phyloP scores from a whole-genome alignment of 2,329 filamentous ascomycete genomes.

The Basipetospora chlamydospora region DNA sequence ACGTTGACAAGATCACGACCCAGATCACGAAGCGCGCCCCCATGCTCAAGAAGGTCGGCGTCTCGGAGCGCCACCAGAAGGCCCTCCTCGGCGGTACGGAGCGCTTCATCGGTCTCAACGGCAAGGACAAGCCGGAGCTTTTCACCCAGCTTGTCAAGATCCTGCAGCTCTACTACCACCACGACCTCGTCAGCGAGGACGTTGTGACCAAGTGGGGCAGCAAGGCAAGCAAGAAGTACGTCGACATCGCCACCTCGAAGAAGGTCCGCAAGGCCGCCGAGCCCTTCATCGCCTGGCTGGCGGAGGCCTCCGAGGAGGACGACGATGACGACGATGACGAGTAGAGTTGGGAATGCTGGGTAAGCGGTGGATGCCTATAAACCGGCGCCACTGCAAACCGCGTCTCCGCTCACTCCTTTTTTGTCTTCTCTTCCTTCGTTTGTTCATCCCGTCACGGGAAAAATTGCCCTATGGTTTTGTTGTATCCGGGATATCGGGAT shows the following conservation, averaged over 20 bases:
- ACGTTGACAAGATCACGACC: slow-evolving; percentile 64
- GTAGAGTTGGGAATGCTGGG: not conserved
- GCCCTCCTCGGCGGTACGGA: slow-evolving; percentile 90
- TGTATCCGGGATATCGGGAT: too few relatives aligned
- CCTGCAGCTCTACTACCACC: slow-evolving; percentile 77
- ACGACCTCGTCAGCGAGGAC: slow-evolving; percentile 80
- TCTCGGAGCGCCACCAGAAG: slow-evolving; percentile 87
- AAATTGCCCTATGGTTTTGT: too few relatives aligned
- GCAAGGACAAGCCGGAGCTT: slow-evolving; percentile 68
- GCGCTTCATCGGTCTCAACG: slow-evolving; percentile 60
- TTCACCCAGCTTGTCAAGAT: slow-evolving; percentile 67
- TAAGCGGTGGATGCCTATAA: not conserved
- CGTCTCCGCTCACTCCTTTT: too few relatives aligned
- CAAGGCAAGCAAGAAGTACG: slow-evolving; percentile 97
- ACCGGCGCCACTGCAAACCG: not conserved
- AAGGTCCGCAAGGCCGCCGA: slow-evolving; percentile 92
- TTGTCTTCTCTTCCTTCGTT: too few relatives aligned
- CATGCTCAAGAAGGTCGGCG: slow-evolving; percentile 85
- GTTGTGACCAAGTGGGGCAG: slow-evolving; percentile 79
- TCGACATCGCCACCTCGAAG: slow-evolving; percentile 76
- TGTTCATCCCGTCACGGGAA: too few relatives aligned
- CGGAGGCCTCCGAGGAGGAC: slow-evolving; percentile 67
- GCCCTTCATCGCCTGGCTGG: slow-evolving; percentile 88
- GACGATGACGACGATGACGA: slow-evolving; percentile 29
- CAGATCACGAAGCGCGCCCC: slow-evolving; percentile 73